These are phyloP conservation scores for Periconia digitata DNA, from an alignment of 2,329 filamentous ascomycete genomes.

Conservation along the genomic window DNA sequence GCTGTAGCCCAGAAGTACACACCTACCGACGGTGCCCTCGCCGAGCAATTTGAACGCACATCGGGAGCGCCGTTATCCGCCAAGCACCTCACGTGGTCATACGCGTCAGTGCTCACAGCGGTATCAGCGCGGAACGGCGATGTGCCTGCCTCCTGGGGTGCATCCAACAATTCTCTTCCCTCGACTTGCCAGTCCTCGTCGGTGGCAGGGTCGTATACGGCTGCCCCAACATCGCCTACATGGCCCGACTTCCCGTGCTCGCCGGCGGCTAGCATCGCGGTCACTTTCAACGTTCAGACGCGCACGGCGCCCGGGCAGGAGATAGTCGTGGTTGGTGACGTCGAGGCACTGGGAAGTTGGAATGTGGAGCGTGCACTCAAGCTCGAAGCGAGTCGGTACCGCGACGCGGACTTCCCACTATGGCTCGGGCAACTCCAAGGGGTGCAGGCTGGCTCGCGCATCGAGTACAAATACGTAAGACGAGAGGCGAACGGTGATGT, in stretches of 20 bases:
- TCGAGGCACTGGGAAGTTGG: constrained; percentile 49
- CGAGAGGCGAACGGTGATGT: constrained; percentile 48
- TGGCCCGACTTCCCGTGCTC: constrained; percentile 20
- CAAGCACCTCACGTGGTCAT: constrained; percentile 71
- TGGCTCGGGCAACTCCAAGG: constrained; percentile 48
- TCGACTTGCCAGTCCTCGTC: constrained; percentile 49
- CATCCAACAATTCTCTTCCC: constrained; percentile 50
- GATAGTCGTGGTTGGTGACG: constrained; percentile 48
- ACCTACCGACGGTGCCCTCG: constrained; percentile 61
- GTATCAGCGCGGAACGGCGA: constrained; percentile 22
- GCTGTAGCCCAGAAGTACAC: constrained; percentile 54
- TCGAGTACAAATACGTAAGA: constrained; percentile 51
- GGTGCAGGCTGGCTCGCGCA: constrained; percentile 39
- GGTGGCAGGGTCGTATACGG: constrained; percentile 48
- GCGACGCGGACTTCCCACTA: constrained; percentile 42
- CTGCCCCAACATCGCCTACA: constrained; percentile 40
- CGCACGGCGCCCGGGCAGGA: constrained; percentile 53
- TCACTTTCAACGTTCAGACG: constrained; percentile 53
- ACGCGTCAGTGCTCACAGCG: constrained; percentile 69
- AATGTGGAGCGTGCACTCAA: constrained; percentile 41
- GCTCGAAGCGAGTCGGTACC: constrained; percentile 48
- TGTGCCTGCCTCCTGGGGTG: constrained; percentile 62
- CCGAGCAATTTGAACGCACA: constrained; percentile 66
- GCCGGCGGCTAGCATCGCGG: constrained; percentile 23
- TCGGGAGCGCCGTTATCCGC: constrained; percentile 60